Evolutionary conservation across 1,284 basidiomycete genomes (phyloP), one percentile per base, ranked within the genome.

Genomic region (Microbotryum silenes-acaulis): DNA sequence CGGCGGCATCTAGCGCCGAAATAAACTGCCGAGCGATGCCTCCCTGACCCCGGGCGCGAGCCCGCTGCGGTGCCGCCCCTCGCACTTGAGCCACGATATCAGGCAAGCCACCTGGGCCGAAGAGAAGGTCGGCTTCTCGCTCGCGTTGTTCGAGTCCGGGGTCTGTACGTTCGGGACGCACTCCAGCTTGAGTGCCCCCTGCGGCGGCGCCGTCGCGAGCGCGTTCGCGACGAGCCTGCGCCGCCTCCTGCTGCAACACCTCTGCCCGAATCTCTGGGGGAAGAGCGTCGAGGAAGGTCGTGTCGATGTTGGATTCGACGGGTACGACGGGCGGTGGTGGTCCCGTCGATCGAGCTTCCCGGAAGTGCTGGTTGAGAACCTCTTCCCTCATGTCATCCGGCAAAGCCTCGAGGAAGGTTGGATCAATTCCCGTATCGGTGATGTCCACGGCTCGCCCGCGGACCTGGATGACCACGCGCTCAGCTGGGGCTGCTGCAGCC

Each of bases 361-460:
- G 87, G 71, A 97, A 85, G 73, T 98, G 93, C 75, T 98, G 96
- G 73, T 94, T 94, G 57, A 99, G 81, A 31, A 98, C 92, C 75
- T 99, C 96, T 74, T 97, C 94, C 53, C 96, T 85, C 88, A 99
- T 96, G 69, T 98, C 94, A 74, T 98, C 96, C 0, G 96, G 96
- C 29, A 99, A 78, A 21, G 96, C 96, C 76, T 97, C 92, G 58
- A 99, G 79, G 82, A 99, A 98, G 10, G 90, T 93, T 2, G 93
- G 91, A 74, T 98, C 96, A 72, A 99, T 97, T 9, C 96, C 96
- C 18, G 92, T 94, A 72, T 97, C 92, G 10, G 96, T 98, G 73
- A 99, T 98, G 74, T 99, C 96, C 33, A 98, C 89, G n/a, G 86
- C 82, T 65, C 84, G 88, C 54, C 94, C 96, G 74, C 93, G 88